phyloP scores from a whole-genome alignment of 2,329 filamentous ascomycete genomes.

The Akanthomyces uredinophilus region DNA sequence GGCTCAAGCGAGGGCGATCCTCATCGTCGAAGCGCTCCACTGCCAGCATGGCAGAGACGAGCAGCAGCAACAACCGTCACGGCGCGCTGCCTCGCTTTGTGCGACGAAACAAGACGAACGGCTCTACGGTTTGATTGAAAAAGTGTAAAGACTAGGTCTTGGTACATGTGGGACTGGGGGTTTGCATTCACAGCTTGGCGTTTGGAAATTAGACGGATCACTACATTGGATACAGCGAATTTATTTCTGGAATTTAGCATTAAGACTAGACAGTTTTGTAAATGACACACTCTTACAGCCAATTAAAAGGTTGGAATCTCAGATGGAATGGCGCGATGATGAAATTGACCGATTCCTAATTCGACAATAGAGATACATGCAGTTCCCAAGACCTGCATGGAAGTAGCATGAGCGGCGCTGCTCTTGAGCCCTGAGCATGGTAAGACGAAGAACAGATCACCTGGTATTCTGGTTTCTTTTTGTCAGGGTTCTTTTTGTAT shows the following conservation, averaged over 20 bases:
- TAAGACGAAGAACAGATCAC: too few relatives aligned
- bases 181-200: conserved; percentile 10
- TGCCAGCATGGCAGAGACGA: conserved; percentile 6
- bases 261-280: not conserved
- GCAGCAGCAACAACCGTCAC: not conserved
- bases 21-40: conserved; percentile 7
- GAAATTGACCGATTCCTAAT: too few relatives aligned
- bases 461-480: too few relatives aligned
- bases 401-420: too few relatives aligned
- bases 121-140: not conserved
- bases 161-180: not conserved
- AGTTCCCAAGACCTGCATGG: too few relatives aligned
- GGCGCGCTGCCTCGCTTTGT: conserved; percentile 3
- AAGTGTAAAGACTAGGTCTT: not conserved
- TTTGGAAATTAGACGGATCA: not conserved
- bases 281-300: not conserved
- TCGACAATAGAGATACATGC: too few relatives aligned
- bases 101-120: not conserved
- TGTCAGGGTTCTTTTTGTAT: too few relatives aligned
- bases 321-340: too few relatives aligned
- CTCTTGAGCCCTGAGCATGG: too few relatives aligned
- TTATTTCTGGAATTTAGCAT: conserved; percentile 1
- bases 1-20: not conserved
- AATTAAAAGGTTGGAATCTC: not conserved
- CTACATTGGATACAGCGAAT: conserved; percentile 5